These are phyloP conservation scores for Telfairia occidentalis DNA, from an alignment of 331 rosid genomes.

Conservation along the genomic window DNA sequence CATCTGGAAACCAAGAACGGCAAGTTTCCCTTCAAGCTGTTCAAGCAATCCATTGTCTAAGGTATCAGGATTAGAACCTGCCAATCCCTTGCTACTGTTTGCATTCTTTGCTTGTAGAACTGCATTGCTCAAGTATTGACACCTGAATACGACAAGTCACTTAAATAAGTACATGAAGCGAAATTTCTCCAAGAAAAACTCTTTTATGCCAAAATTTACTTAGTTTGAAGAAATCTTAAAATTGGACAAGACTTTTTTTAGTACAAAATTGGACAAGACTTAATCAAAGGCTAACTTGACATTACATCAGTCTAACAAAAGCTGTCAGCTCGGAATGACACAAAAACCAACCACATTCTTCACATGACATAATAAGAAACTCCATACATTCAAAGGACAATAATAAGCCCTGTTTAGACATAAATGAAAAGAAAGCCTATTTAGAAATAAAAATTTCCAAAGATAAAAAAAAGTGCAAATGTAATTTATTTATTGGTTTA, in stretches of 20 bases:
- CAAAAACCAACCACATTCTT: not conserved
- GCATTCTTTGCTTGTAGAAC: slow-evolving; percentile 88
- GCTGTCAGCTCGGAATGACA: not conserved
- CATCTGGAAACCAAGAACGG: slow-evolving; percentile 90
- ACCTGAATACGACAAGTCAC: slow-evolving; percentile 43
- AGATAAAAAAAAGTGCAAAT: too few relatives aligned
- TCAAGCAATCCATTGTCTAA: slow-evolving; percentile 75
- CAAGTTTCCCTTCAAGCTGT: slow-evolving; percentile 95
- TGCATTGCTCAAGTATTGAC: slow-evolving; percentile 86
- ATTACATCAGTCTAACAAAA: not conserved
- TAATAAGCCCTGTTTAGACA: not conserved
- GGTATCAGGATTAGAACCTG: slow-evolving; percentile 52
- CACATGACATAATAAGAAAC: not conserved
- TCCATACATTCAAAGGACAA: not conserved
- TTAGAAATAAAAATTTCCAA: not conserved
- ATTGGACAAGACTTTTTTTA: not conserved
- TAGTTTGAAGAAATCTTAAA: not conserved
- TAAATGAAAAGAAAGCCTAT: too few relatives aligned
- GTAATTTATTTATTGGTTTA: not conserved
- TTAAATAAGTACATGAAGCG: slow-evolving; percentile 9
- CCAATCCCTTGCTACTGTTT: slow-evolving; percentile 46
- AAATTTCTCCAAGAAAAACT: not conserved
- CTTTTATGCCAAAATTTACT: not conserved
- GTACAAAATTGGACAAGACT: too few relatives aligned
- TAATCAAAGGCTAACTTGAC: not conserved